Evolutionary conservation across 495 filamentous ascomycete species (phyloP).

Genomic region (Margaritispora aquatica): DNA sequence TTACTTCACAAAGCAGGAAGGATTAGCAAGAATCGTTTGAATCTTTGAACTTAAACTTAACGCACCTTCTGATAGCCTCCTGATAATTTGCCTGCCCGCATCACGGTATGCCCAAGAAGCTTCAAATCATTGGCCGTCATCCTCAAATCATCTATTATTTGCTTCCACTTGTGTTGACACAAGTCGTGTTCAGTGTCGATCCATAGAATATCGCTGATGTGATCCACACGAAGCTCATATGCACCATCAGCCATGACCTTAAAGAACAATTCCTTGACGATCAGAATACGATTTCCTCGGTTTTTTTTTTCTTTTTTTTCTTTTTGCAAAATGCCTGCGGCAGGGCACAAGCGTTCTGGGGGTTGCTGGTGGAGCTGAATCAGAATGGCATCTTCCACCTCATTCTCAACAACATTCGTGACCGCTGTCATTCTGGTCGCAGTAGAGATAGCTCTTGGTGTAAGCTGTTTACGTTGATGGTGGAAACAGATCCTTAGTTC

Average conservation of each 20-base stretch:
- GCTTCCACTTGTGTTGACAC: slow-evolving; percentile 17
- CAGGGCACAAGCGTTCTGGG: background rate
- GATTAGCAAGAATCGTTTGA: background rate
- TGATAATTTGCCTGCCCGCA: background rate
- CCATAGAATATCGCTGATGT: slow-evolving; percentile 38
- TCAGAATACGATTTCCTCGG: slow-evolving; percentile 30
- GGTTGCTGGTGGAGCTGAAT: slow-evolving; percentile 19
- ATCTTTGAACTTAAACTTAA: background rate
- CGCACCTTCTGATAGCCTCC: background rate
- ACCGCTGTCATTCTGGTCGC: slow-evolving; percentile 35
- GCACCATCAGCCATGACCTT: slow-evolving; percentile 31
- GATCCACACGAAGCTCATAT: slow-evolving; percentile 44
- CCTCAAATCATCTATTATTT: background rate
- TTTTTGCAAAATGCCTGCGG: slow-evolving; percentile 20
- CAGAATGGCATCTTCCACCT: slow-evolving; percentile 34
- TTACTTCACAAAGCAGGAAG: background rate
- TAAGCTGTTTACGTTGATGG: slow-evolving; percentile 39
- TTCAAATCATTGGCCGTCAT: background rate
- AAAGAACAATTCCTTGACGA: slow-evolving; percentile 50
- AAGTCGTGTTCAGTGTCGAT: slow-evolving; percentile 30
- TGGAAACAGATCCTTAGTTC: slow-evolving; percentile 43
- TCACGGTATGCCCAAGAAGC: background rate
- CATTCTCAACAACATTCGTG: slow-evolving; percentile 43
- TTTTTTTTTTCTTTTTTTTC: too few species aligned
- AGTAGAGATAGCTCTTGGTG: slow-evolving; percentile 36